Conservation (phyloP, 768 basidiomycete species). For the Phlebiopsis gigantea region DNA sequence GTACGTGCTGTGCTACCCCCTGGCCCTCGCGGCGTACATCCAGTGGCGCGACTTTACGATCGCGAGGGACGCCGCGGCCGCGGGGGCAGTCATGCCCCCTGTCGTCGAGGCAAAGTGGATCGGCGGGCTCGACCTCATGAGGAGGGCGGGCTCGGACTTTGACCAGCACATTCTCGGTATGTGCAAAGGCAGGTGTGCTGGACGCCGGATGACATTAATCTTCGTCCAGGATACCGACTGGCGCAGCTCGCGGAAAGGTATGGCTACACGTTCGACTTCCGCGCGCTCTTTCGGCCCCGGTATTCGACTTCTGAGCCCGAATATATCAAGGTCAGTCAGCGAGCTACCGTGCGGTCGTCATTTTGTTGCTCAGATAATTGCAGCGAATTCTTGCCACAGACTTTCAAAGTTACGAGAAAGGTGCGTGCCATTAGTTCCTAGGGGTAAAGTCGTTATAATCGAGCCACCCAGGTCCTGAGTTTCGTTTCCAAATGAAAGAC, state of each 20-base stretch:
- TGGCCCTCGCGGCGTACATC: conserved; percentile 10
- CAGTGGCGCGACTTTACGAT: conserved; percentile 12
- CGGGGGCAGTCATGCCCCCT: conserved; percentile 13
- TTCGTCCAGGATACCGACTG: not conserved
- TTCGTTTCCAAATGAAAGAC: conserved; percentile 20
- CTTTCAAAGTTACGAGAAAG: conserved; percentile 39
- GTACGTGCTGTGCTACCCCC: conserved; percentile 16
- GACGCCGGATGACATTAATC: not conserved
- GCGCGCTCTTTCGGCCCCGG: conserved; percentile 36
- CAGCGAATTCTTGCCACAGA: conserved; percentile 41
- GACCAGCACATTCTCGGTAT: conserved; percentile 5
- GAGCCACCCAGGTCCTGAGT: conserved; percentile 15
- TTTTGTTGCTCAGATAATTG: too few relatives aligned
- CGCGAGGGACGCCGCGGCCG: conserved; percentile 8
- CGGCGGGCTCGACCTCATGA: conserved; percentile 16
- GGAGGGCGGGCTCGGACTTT: too few relatives aligned
- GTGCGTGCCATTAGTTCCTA: conserved; percentile 13
- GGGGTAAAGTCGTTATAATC: not conserved
- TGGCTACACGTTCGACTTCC: conserved; percentile 18
- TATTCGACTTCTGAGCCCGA: conserved; percentile 45
- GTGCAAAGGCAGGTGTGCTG: not conserved
- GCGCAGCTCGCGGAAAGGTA: conserved; percentile 10
- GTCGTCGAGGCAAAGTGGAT: conserved; percentile 9
- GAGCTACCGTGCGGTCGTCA: too few relatives aligned
- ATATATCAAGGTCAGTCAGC: conserved; percentile 33